Evolutionary conservation across 2,329 filamentous ascomycete genomes (phyloP).

Genomic region (Pseudohalonectria lignicola): DNA sequence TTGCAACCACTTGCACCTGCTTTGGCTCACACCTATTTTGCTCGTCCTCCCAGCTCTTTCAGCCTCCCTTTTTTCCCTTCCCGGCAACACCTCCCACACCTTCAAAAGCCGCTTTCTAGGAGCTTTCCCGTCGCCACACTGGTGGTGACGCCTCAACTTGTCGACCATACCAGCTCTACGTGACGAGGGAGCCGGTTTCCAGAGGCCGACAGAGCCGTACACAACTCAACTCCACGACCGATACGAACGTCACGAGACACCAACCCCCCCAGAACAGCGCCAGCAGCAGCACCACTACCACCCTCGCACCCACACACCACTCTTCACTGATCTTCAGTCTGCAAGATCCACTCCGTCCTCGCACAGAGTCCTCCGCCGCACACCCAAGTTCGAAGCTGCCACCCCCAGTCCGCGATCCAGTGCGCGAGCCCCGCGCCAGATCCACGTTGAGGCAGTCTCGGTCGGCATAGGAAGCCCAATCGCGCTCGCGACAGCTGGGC

Average conservation of each 20-base stretch:
- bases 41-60: not conserved
- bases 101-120: not conserved
- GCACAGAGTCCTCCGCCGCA: constrained; percentile 36
- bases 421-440: constrained; percentile 15
- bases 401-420: constrained; percentile 27
- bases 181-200: constrained; percentile 23
- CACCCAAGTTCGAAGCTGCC: constrained; percentile 34
- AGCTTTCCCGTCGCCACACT: constrained; percentile 12
- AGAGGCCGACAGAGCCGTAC: constrained; percentile 35
- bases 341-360: constrained; percentile 36
- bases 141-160: constrained; percentile 31
- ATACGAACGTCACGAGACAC: constrained; percentile 42
- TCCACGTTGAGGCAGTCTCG: constrained; percentile 35
- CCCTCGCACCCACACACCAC: constrained; percentile 22
- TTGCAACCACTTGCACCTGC: too few relatives aligned
- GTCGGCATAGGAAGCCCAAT: constrained; percentile 36
- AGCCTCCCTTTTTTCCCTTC: not conserved
- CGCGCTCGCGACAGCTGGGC: constrained; percentile 21
- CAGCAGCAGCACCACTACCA: constrained; percentile 29
- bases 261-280: constrained; percentile 23
- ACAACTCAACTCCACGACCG: constrained; percentile 35
- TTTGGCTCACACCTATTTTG: too few relatives aligned
- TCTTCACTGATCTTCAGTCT: constrained; percentile 9
- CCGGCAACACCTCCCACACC: not conserved
- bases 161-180: constrained; percentile 25